phyloP scores from a whole-genome alignment of 202 grass and related monocot species.

The Carex arenaria region DNA sequence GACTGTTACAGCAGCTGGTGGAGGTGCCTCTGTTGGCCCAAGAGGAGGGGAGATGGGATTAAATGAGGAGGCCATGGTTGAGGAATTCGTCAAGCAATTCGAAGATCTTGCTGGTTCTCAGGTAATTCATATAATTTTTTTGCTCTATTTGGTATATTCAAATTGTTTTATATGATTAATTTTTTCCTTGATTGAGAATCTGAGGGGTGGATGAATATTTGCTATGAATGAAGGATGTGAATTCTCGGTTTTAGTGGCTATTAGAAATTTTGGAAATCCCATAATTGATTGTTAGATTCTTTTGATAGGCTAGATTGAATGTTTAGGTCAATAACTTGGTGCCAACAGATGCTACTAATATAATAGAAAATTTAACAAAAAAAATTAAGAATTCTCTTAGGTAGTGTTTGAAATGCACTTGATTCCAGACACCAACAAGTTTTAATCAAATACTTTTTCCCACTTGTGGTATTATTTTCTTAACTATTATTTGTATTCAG shows the following conservation, averaged over 20 bases:
- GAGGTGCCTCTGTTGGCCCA: not conserved
- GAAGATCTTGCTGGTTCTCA: slow-evolving; percentile 80
- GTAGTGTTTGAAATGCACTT: no score
- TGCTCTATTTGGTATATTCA: not conserved
- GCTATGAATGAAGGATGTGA: not conserved
- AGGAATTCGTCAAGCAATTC: slow-evolving; percentile 99
- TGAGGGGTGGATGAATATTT: not conserved
- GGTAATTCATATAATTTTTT: slow-evolving; percentile 29
- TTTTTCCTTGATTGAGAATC: not conserved
- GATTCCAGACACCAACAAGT: not conserved
- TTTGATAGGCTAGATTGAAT: not conserved
- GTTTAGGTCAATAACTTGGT: not conserved
- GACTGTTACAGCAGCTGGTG: slow-evolving; percentile 53
- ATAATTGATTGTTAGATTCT: not conserved
- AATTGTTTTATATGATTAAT: not conserved
- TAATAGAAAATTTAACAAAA: not conserved
- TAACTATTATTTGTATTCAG: no score
- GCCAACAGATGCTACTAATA: not conserved
- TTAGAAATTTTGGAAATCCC: not conserved
- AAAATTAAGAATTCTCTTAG: not conserved
- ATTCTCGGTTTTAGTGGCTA: not conserved
- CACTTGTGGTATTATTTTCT: no score
- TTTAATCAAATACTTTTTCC: not conserved
- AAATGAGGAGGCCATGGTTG: slow-evolving; percentile 79
- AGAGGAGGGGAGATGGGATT: slow-evolving; percentile 13